Evolutionary conservation across 768 basidiomycete genomes (phyloP).

Genomic region (Tricholoma bakamatsutake): DNA sequence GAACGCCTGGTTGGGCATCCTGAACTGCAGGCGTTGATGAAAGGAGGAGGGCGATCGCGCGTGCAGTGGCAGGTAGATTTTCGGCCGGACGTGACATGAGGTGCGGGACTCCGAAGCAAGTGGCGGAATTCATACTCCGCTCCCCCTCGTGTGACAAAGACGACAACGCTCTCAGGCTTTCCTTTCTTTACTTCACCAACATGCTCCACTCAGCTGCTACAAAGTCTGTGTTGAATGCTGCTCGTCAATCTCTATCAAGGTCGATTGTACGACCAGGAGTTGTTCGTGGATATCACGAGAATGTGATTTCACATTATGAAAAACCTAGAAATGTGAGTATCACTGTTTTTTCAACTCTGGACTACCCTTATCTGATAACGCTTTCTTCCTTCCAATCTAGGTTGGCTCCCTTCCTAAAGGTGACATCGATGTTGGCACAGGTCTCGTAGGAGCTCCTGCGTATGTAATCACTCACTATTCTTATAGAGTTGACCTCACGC

Average conservation of each 20-base stretch:
- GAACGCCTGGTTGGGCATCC: constrained; percentile 80
- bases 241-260: constrained; percentile 37
- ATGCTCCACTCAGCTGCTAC: constrained; percentile 68
- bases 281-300: constrained; percentile 84
- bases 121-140: background rate
- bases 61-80: constrained; percentile 77
- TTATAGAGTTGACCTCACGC: constrained; percentile 24
- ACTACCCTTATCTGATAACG: constrained; percentile 55
- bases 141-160: constrained; percentile 13
- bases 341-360: constrained; percentile 28
- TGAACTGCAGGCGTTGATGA: constrained; percentile 81
- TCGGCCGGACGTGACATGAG: constrained; percentile 48
- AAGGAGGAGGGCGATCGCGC: constrained; percentile 76
- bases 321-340: constrained; percentile 87
- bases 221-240: constrained; percentile 41
- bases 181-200: constrained; percentile 13
- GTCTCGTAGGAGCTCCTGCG: constrained; percentile 97
- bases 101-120: background rate
- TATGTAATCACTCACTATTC: constrained; percentile 36
- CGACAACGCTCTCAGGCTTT: constrained; percentile 2
- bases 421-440: constrained; percentile 91
- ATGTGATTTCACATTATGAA: constrained; percentile 97
- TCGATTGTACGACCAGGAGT: constrained; percentile 42
- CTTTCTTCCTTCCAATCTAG: constrained; percentile 35
- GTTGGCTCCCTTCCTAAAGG: constrained; percentile 94